phyloP scores from a whole-genome alignment of 176 grass and related monocot genomes.

The Avena sativa region DNA sequence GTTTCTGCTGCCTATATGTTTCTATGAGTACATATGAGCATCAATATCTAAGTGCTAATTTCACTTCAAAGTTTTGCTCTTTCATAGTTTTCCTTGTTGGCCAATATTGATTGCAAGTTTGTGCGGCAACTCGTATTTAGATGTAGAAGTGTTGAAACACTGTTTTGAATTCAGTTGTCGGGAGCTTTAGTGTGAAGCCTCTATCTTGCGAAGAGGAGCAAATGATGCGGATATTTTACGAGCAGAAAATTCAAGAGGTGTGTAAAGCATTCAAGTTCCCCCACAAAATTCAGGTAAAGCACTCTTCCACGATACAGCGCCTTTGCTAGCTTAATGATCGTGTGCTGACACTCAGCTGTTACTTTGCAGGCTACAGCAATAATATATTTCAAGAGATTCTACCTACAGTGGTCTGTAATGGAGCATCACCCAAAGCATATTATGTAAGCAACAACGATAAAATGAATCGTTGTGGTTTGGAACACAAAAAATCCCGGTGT shows the following conservation, averaged over 20 bases:
- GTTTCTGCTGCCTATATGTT: neutral
- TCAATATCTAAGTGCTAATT: neutral
- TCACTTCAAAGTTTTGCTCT: constrained; percentile 32
- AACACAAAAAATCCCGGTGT: constrained; percentile 15
- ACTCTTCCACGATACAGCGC: neutral
- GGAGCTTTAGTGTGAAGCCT: constrained; percentile 56
- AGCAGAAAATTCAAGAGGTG: constrained; percentile 99
- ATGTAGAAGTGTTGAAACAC: constrained; percentile 28
- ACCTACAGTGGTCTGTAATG: constrained; percentile 94
- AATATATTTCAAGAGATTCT: constrained; percentile 99
- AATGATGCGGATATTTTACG: constrained; percentile 80
- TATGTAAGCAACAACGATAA: constrained; percentile 65
- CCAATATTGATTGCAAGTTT: neutral
- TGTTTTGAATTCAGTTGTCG: constrained; percentile 49
- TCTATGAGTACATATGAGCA: neutral
- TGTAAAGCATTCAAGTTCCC: constrained; percentile 94
- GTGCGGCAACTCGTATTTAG: neutral
- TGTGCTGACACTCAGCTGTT: constrained; percentile 22
- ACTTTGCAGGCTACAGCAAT: constrained; percentile 84
- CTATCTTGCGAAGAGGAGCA: constrained; percentile 89
- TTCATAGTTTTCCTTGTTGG: constrained; percentile 17
- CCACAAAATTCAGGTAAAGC: constrained; percentile 86
- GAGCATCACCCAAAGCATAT: constrained; percentile 98
- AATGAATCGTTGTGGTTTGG: neutral
- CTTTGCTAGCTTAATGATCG: constrained; percentile 20